phyloP scores from a whole-genome alignment of 768 basidiomycete species.

The Saitozyma podzolica region DNA sequence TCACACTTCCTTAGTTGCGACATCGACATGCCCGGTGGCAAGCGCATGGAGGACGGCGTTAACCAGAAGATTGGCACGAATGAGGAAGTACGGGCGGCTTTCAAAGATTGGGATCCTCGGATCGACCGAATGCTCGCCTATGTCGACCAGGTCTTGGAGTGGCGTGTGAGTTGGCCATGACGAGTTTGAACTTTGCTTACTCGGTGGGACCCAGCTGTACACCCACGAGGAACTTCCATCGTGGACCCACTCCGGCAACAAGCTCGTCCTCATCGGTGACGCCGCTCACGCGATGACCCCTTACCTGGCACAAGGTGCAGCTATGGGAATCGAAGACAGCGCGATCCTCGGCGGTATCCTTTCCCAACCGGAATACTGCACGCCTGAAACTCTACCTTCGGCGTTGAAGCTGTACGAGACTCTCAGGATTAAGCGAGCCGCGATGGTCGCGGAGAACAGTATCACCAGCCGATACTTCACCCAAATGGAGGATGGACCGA shows the following conservation, averaged over 20 bases:
- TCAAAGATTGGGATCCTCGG: slow-evolving; percentile 1
- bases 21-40: too few species aligned
- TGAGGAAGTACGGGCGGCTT: neutral
- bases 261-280: slow-evolving; percentile 24
- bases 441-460: slow-evolving; percentile 5
- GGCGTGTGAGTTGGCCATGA: neutral
- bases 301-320: slow-evolving; percentile 19
- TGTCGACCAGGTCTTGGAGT: slow-evolving; percentile 2
- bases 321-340: slow-evolving; percentile 18
- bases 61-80: too few species aligned
- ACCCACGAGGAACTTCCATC: slow-evolving; percentile 3
- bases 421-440: slow-evolving; percentile 2
- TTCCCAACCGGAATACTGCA: slow-evolving; percentile 1
- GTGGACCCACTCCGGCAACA: neutral
- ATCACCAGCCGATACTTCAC: slow-evolving; percentile 1
- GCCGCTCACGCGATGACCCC: slow-evolving; percentile 24
- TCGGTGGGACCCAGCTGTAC: neutral
- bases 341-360: neutral
- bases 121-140: neutral
- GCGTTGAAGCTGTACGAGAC: neutral
- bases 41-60: too few species aligned
- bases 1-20: too few species aligned
- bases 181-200: neutral
- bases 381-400: neutral
- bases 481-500: slow-evolving; percentile 1